Base-by-base conservation (phyloP, 129 eudicot genomes). In the Centrapalus pauciflorus region DNA sequence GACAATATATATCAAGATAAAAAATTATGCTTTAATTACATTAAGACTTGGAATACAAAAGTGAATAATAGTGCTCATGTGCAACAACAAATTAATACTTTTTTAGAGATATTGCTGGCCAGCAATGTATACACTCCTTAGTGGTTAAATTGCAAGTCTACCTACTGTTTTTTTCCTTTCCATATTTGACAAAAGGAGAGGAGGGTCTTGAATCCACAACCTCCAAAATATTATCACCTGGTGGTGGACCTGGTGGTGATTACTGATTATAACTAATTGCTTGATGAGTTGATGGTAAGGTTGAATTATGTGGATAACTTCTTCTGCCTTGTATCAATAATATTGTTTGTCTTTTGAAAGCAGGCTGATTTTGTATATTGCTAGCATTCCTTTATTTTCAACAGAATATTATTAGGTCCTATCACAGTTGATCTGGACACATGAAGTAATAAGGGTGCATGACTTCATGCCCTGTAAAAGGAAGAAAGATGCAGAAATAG, bases 371-470 rank as follows among this genome's bases (percentile, higher is more conserved):
- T n/a, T n/a, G n/a, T n/a, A n/a, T n/a, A n/a, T n/a, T n/a, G n/a
- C n/a, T n/a, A n/a, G n/a, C n/a, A n/a, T n/a, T n/a, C n/a, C n/a
- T n/a, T n/a, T n/a, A n/a, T n/a, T n/a, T n/a, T n/a, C n/a, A n/a
- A n/a, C n/a, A n/a, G n/a, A n/a, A n/a, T n/a, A n/a, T n/a, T n/a
- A n/a, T n/a, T n/a, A n/a, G n/a, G n/a, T n/a, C n/a, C n/a, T n/a
- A n/a, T n/a, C n/a, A n/a, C n/a, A n/a, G n/a, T n/a, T n/a, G n/a
- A n/a, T n/a, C n/a, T n/a, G n/a, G n/a, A n/a, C 20, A 51, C n/a
- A 51, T n/a, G 55, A 51, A 7, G 29, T 21, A 51, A 16, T 7
- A 32, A 58, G 64, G 16, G 64, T 19, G 64, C 64, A 58, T 59
- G 65, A 59, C 28, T 59, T 55, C 11, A 25, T 46, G 3, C 7